Conservation (phyloP, 192 early-diverging fungal genomes). For the Ambispora gerdemannii region DNA sequence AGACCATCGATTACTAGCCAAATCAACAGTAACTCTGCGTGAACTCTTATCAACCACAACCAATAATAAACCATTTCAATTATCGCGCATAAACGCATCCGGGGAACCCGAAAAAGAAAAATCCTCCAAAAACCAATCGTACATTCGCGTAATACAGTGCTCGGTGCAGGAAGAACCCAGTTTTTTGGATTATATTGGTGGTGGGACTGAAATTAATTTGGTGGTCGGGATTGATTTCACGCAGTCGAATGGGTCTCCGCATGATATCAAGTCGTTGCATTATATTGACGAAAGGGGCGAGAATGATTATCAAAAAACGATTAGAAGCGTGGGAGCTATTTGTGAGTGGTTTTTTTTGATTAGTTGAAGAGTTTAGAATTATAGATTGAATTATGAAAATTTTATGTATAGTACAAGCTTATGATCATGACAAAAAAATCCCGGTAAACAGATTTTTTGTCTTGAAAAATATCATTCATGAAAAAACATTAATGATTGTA, state of each 20-base stretch:
- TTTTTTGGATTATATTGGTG: slow-evolving; percentile 53
- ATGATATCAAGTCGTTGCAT: slow-evolving; percentile 46
- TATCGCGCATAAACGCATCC: neutral
- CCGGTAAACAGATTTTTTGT: slow-evolving; percentile 27
- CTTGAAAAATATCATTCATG: neutral
- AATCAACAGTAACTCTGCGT: neutral
- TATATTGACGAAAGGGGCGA: slow-evolving; percentile 34
- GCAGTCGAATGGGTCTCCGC: slow-evolving; percentile 52
- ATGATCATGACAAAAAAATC: slow-evolving; percentile 50
- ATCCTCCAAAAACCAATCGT: neutral
- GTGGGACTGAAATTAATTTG: slow-evolving; percentile 45
- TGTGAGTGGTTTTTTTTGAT: neutral
- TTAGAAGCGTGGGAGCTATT: slow-evolving; percentile 47
- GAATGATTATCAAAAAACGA: slow-evolving; percentile 53
- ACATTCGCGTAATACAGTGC: neutral
- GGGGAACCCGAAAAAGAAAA: neutral
- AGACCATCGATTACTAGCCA: neutral
- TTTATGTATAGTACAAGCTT: slow-evolving; percentile 36
- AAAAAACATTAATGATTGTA: neutral
- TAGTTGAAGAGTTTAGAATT: neutral
- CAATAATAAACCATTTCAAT: neutral
- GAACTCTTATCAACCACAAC: slow-evolving; percentile 6
- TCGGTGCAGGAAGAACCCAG: slow-evolving; percentile 26
- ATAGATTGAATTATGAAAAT: neutral
- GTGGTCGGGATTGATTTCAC: slow-evolving; percentile 58